A percentile compares a stretch with the other conserved stretches of the same genome.
These are phyloP conservation scores for Boechera divaricarpa DNA, from an alignment of 345 rosid genomes.

Conservation along the genomic window DNA sequence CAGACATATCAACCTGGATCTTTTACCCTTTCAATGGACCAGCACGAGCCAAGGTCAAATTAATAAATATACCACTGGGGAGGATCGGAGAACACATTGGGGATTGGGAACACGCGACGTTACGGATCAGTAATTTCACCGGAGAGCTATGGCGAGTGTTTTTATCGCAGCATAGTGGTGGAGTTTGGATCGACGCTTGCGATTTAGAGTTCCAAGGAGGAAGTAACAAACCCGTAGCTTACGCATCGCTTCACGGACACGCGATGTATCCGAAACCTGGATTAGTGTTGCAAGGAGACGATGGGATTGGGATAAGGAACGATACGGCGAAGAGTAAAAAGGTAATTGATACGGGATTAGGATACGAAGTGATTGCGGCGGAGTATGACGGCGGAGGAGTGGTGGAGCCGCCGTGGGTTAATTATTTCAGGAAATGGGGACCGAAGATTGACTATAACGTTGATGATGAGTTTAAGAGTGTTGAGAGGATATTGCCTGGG, in stretches of 20 bases:
- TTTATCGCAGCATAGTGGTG: conserved; percentile 73
- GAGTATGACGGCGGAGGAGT: conserved; percentile 53
- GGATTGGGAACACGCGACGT: conserved; percentile 88
- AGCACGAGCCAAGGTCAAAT: conserved; percentile 65
- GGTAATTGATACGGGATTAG: conserved; percentile 52
- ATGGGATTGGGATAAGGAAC: conserved; percentile 66
- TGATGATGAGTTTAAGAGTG: conserved; percentile 48
- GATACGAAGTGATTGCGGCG: conserved; percentile 56
- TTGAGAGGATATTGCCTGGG: conserved; percentile 56
- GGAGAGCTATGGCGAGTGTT: conserved; percentile 64
- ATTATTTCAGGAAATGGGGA: conserved; percentile 78
- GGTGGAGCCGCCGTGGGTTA: conserved; percentile 67
- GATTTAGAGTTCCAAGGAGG: conserved; percentile 58
- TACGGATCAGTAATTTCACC: conserved; percentile 77
- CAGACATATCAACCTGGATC: conserved; percentile 75
- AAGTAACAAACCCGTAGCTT: conserved; percentile 64
- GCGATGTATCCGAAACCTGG: conserved; percentile 82
- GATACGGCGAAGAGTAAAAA: conserved; percentile 70
- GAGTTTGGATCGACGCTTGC: conserved; percentile 68
- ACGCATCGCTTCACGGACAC: conserved; percentile 77
- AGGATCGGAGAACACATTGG: conserved; percentile 85
- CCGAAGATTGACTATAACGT: conserved; percentile 65
- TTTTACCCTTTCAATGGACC: conserved; percentile 92
- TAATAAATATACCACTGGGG: conserved; percentile 59
- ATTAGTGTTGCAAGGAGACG: conserved; percentile 74